A percentile compares a stretch with the other conserved stretches of the same genome.
phyloP scores from a whole-genome alignment of 192 early-diverging fungal species.

The Lobosporangium transversale region DNA sequence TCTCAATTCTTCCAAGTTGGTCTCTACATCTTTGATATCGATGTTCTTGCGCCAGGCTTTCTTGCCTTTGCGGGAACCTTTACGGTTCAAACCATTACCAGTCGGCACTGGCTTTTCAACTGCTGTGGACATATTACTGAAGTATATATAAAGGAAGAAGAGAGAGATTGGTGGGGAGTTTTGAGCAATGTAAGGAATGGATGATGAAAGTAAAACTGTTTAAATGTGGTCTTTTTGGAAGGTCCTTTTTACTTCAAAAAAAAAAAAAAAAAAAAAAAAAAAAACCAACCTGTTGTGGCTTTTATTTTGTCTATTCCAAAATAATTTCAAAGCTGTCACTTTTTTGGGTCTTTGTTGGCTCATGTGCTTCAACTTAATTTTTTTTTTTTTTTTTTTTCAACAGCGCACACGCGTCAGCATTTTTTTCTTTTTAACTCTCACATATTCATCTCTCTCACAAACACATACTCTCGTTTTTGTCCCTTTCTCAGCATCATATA shows the following conservation, averaged over 20 bases:
- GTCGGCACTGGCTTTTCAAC: slow-evolving; percentile 62
- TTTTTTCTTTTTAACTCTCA: too few species aligned
- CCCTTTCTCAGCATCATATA: too few species aligned
- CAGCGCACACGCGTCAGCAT: too few species aligned
- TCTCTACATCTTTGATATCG: slow-evolving; percentile 83
- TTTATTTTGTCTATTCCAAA: too few species aligned
- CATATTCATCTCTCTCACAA: too few species aligned
- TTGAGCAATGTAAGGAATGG: not conserved
- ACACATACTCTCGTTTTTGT: too few species aligned
- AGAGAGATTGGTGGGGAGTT: not conserved
- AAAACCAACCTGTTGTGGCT: too few species aligned
- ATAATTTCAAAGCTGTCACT: too few species aligned
- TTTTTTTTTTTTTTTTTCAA: not conserved
- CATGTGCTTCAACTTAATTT: not conserved
- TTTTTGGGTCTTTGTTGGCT: too few species aligned
- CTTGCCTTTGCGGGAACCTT: slow-evolving; percentile 80
- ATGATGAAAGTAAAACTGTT: not conserved
- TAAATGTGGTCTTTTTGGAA: not conserved
- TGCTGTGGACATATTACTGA: slow-evolving; percentile 26
- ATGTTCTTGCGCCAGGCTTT: slow-evolving; percentile 94
- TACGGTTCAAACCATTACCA: slow-evolving; percentile 47
- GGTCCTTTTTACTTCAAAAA: not conserved
- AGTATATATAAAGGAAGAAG: not conserved
- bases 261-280: slow-evolving; percentile 15
- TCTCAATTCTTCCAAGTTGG: slow-evolving; percentile 71